Conservation (phyloP, 2,329 filamentous ascomycete species). For the Boeremia exigua region DNA sequence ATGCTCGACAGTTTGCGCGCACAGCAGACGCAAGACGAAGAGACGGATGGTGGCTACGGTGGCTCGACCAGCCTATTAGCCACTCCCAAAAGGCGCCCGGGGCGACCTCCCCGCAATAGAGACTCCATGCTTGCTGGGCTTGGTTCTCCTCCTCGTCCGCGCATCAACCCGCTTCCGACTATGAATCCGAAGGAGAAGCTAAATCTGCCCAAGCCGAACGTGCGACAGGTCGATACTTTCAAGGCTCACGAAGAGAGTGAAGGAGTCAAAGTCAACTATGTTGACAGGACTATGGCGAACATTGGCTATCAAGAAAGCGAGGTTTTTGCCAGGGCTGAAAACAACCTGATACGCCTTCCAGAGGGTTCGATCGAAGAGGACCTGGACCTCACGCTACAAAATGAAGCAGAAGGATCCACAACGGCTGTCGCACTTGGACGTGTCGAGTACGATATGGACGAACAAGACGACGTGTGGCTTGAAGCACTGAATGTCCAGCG, state of each 20-base stretch:
- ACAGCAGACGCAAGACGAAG: constrained; percentile 38
- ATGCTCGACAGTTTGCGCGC: constrained; percentile 44
- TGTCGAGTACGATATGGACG: constrained; percentile 99
- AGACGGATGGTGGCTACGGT: constrained; percentile 19
- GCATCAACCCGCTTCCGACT: constrained; percentile 76
- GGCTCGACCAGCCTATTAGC: constrained; percentile 25
- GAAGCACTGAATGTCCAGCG: constrained; percentile 81
- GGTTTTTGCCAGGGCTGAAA: constrained; percentile 79
- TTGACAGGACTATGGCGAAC: constrained; percentile 94
- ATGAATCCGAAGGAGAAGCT: constrained; percentile 81
- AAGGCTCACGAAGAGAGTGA: constrained; percentile 82
- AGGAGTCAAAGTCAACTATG: constrained; percentile 85
- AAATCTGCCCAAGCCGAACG: constrained; percentile 77
- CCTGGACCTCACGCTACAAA: constrained; percentile 62
- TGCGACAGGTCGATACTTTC: constrained; percentile 79
- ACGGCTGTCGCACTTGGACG: constrained; percentile 67
- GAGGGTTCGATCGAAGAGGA: constrained; percentile 70
- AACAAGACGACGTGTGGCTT: constrained; percentile 97
- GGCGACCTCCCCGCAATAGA: constrained; percentile 68
- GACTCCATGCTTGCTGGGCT: constrained; percentile 67
- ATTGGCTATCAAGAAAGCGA: constrained; percentile 97
- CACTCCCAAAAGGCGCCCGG: constrained; percentile 64
- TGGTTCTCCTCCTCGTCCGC: constrained; percentile 65
- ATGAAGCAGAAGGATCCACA: constrained; percentile 65
- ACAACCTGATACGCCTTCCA: constrained; percentile 68